These are phyloP conservation scores for Artemisia tridentata DNA, from an alignment of 129 eudicot species.

Conservation along the genomic window DNA sequence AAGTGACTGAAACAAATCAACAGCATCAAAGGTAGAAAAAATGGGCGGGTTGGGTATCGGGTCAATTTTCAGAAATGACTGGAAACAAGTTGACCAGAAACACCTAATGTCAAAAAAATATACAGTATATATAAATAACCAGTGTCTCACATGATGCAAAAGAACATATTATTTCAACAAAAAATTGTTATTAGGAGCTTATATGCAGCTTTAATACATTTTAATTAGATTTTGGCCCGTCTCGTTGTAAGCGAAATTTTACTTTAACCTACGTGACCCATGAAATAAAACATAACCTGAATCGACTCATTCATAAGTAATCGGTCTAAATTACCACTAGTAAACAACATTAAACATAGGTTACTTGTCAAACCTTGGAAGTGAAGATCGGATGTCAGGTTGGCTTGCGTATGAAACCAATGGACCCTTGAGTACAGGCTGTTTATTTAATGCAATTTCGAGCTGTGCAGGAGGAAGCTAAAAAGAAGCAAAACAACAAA, in stretches of 20 bases:
- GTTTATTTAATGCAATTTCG: slow-evolving; percentile 76
- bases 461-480: slow-evolving; percentile 94
- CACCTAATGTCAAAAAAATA: neutral
- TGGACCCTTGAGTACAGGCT: slow-evolving; percentile 70
- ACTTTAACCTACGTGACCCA: neutral
- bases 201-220: too few species aligned
- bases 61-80: neutral
- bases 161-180: too few species aligned
- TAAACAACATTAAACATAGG: slow-evolving; percentile 9
- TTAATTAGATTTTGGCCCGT: neutral
- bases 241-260: neutral
- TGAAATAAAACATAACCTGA: neutral
- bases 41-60: neutral
- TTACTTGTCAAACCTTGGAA: slow-evolving; percentile 64
- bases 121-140: too few species aligned
- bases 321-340: neutral
- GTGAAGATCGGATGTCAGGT: slow-evolving; percentile 67
- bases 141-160: too few species aligned
- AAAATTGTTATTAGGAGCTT: too few species aligned
- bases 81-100: neutral
- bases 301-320: neutral
- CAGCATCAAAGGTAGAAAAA: slow-evolving; percentile 4
- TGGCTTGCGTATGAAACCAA: slow-evolving; percentile 77
- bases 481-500: slow-evolving; percentile 12
- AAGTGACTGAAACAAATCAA: slow-evolving; percentile 14